phyloP scores from a whole-genome alignment of 2,329 filamentous ascomycete species.

The Colletotrichum kahawae region DNA sequence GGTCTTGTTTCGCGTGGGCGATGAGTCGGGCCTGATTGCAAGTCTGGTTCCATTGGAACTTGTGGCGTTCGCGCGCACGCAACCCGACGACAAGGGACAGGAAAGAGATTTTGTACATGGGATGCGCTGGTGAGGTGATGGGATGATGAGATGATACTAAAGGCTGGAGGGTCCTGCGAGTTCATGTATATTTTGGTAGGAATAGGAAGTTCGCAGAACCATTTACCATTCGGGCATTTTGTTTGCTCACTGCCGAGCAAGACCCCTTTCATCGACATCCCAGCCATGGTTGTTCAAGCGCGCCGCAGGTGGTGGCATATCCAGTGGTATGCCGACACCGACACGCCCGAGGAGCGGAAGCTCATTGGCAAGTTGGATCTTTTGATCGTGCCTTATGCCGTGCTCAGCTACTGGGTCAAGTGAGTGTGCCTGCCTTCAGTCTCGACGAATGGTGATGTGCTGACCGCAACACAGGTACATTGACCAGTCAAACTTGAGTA shows the following conservation, averaged over 20 bases:
- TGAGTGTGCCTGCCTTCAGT: neutral
- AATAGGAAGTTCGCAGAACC: neutral
- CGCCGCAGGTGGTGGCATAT: slow-evolving; percentile 39
- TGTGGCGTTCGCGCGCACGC: neutral
- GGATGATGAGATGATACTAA: neutral
- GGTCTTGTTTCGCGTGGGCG: neutral
- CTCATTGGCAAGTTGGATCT: slow-evolving; percentile 48
- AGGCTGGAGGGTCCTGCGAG: neutral
- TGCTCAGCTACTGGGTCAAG: slow-evolving; percentile 31
- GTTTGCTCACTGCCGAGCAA: neutral
- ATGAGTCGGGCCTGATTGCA: neutral
- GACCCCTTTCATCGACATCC: neutral
- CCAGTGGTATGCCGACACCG: slow-evolving; percentile 54
- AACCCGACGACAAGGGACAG: neutral
- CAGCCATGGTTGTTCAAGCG: slow-evolving; percentile 4
- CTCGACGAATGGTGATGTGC: neutral
- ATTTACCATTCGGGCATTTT: neutral
- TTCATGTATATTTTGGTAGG: neutral
- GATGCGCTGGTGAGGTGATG: neutral
- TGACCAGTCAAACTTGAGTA: slow-evolving; percentile 33
- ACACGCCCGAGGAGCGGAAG: slow-evolving; percentile 46
- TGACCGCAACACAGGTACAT: neutral
- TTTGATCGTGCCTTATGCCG: slow-evolving; percentile 39
- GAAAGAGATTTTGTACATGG: neutral
- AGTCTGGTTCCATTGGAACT: neutral